Evolutionary conservation across 192 early-diverging fungal species (phyloP), one percentile per base, ranked within the genome.

Genomic region (Pilobolus umbonatus): DNA sequence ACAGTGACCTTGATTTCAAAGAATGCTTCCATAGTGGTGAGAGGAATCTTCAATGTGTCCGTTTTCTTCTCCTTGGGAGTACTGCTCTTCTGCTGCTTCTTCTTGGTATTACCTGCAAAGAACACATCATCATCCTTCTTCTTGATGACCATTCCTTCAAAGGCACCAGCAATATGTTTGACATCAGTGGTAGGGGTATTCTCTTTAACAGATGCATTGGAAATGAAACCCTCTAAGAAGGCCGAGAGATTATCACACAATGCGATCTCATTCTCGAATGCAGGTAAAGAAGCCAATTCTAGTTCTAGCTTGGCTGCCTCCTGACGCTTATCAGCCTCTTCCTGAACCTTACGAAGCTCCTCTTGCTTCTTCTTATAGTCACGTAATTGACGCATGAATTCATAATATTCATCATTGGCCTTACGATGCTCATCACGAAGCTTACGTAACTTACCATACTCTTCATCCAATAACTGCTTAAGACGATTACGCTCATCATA

Each of bases 231-330:
- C 42, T 81, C 60, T 62, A 97, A 80, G 65, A 88, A 89, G 28
- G 76, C 74, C 61, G 94, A 84, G 47, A 98, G 75, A 50, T 81
- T 83, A 55, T 86, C 85, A 80, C 92, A 95, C 46, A 76, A 80
- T 69, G 76, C 64, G 63, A 98, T 95, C 70, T 98, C 95, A 65
- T 79, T 78, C 47, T 83, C 75, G 76, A 83, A 98, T 5, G 95
- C 93, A 29, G 92, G 91, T 26, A 90, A 73, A 54, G 92, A 85
- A 35, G 95, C 95, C 45, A 85, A 75, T 62, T 95, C 95, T 43
- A 83, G 85, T 69, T 92, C 89, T 57, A 83, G 72, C 66, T 87
- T 78, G 11, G 88, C 88, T 43, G 81, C 65, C 36, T 74, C 82
- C 54, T 82, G 61, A n/a, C 87, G 81, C 65, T 85, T 81, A 54